Conservation (phyloP, 164 flowering plant species). For the Macadamia integrifolia region DNA sequence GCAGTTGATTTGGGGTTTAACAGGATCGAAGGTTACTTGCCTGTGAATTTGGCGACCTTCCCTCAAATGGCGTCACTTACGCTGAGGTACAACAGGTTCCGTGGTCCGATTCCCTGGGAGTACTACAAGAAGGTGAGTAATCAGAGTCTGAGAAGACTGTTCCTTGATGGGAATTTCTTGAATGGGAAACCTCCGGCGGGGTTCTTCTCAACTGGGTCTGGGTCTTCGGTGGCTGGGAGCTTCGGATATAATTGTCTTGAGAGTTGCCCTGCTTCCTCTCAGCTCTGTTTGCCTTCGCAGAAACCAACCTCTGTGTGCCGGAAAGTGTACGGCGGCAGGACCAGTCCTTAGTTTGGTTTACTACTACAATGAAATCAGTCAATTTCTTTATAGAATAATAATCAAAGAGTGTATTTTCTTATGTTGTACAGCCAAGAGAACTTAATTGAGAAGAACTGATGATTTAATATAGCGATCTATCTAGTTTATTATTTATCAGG, state of each 20-base stretch:
- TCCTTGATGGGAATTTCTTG: slow-evolving; percentile 70
- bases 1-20: slow-evolving; percentile 83
- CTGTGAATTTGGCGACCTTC: slow-evolving; percentile 39
- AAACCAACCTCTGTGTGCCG: slow-evolving; percentile 57
- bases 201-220: slow-evolving; percentile 34
- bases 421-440: no score
- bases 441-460: no score
- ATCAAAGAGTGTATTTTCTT: no score
- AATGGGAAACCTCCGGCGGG: slow-evolving; percentile 66
- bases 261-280: slow-evolving; percentile 49
- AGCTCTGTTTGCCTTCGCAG: slow-evolving; percentile 63
- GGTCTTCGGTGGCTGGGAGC: slow-evolving; percentile 46
- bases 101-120: slow-evolving; percentile 65
- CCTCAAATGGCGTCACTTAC: slow-evolving; percentile 57
- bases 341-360: slow-evolving; percentile 13
- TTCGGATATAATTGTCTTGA: slow-evolving; percentile 72
- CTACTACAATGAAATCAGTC: neutral
- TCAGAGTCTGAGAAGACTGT: slow-evolving; percentile 45
- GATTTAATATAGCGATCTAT: no score
- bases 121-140: slow-evolving; percentile 32
- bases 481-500: no score
- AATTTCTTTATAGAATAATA: no score
- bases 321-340: slow-evolving; percentile 54
- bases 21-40: slow-evolving; percentile 44
- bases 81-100: slow-evolving; percentile 54